These are phyloP conservation scores for Chondrostereum purpureum DNA, from an alignment of 1,284 basidiomycete genomes.

Conservation along the genomic window DNA sequence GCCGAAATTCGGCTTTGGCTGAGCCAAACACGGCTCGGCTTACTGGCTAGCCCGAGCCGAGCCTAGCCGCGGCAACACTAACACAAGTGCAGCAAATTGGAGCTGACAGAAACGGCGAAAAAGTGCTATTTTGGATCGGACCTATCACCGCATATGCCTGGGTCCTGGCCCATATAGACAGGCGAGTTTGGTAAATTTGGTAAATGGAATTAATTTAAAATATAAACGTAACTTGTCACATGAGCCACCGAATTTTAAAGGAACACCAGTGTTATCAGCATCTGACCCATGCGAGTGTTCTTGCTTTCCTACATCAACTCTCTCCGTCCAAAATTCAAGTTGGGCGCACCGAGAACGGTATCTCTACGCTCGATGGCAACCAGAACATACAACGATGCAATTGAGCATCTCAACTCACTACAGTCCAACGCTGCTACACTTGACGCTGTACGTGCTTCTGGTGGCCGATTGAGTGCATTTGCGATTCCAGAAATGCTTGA, in stretches of 20 bases:
- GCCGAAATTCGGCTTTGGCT: no score
- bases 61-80: no score
- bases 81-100: no score
- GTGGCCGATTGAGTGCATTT: slow-evolving; percentile 61
- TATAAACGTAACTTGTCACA: not conserved
- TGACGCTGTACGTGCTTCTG: slow-evolving; percentile 77
- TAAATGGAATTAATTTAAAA: no score
- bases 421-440: slow-evolving; percentile 93
- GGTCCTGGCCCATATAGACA: no score
- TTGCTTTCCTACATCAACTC: slow-evolving; percentile 13
- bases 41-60: no score
- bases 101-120: no score
- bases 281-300: slow-evolving; percentile 5
- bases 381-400: slow-evolving; percentile 72
- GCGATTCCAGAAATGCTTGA: slow-evolving; percentile 89
- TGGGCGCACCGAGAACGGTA: slow-evolving; percentile 14
- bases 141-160: no score
- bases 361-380: slow-evolving; percentile 40
- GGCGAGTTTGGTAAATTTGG: no score
- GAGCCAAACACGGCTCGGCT: no score
- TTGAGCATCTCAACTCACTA: slow-evolving; percentile 84
- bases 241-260: not conserved
- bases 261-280: slow-evolving; percentile 1
- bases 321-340: slow-evolving; percentile 13
- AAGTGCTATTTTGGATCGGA: no score